These are phyloP conservation scores for Cutaneotrichosporon mucoides DNA, from an alignment of 1,284 basidiomycete species.

Conservation along the genomic window DNA sequence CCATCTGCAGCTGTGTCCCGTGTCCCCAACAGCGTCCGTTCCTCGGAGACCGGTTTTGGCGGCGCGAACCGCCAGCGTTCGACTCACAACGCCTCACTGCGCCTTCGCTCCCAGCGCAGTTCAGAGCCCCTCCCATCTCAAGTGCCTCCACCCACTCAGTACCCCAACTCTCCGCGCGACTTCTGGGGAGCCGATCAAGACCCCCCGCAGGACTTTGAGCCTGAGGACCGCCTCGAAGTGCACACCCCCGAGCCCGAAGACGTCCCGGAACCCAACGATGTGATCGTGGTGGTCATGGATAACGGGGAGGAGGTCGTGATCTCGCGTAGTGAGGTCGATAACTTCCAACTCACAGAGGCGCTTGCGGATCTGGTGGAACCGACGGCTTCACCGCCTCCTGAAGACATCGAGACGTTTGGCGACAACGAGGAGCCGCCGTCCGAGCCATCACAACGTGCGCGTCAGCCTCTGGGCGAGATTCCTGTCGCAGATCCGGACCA, in stretches of 20 bases:
- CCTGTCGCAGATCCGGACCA: background rate
- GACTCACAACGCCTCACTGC: no score
- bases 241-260: background rate
- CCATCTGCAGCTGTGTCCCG: background rate
- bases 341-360: background rate
- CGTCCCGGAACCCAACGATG: background rate
- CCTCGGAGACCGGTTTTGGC: background rate
- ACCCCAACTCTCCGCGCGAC: background rate
- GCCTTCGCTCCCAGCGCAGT: background rate
- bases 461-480: background rate
- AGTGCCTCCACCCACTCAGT: background rate
- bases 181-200: background rate
- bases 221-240: background rate
- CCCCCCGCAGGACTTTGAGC: background rate
- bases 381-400: background rate
- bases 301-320: slow-evolving; percentile 1
- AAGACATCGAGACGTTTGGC: background rate
- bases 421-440: background rate
- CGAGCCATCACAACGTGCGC: background rate
- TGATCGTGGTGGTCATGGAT: background rate
- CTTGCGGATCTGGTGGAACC: background rate
- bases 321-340: background rate
- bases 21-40: background rate
- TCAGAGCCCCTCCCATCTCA: background rate
- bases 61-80: background rate